Conservation (phyloP, 2,329 filamentous ascomycete species). For the Cryphonectria naterciae region DNA sequence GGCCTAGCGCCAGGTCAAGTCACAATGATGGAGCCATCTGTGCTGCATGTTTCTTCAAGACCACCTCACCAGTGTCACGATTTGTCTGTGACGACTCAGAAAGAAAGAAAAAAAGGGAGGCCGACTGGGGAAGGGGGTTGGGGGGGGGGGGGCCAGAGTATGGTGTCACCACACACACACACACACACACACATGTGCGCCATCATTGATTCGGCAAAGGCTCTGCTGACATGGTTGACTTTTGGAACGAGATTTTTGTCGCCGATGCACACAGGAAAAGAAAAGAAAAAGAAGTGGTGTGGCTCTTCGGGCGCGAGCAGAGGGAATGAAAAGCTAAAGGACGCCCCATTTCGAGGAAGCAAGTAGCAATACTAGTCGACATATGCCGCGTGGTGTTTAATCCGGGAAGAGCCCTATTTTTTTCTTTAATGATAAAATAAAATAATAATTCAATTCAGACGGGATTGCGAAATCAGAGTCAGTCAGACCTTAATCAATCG, state of each 20-base stretch:
- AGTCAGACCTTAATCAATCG: conserved; percentile 27
- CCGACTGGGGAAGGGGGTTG: no score
- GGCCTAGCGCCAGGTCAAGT: conserved; percentile 1
- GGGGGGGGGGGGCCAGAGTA: background rate
- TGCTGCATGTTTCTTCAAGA: background rate
- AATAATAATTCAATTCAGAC: background rate
- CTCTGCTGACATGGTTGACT: conserved; percentile 18
- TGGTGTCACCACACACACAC: conserved; percentile 9
- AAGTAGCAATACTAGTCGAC: conserved; percentile 7
- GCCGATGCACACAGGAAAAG: background rate
- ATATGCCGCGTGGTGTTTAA: conserved; percentile 20
- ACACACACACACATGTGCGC: conserved; percentile 6
- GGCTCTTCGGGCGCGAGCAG: conserved; percentile 1
- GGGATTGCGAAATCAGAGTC: conserved; percentile 9
- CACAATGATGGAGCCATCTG: conserved; percentile 14
- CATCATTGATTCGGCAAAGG: conserved; percentile 10
- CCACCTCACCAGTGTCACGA: conserved; percentile 5
- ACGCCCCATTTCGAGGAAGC: background rate
- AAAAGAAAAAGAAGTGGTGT: conserved; percentile 6
- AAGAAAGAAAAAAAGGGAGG: background rate
- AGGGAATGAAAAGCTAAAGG: no score
- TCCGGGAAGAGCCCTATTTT: background rate
- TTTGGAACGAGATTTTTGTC: background rate
- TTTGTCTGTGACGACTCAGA: background rate
- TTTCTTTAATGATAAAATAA: background rate